Evolutionary conservation across 371 early-diverging fungal genomes (phyloP).

Genomic region (Mucor mucedo): DNA sequence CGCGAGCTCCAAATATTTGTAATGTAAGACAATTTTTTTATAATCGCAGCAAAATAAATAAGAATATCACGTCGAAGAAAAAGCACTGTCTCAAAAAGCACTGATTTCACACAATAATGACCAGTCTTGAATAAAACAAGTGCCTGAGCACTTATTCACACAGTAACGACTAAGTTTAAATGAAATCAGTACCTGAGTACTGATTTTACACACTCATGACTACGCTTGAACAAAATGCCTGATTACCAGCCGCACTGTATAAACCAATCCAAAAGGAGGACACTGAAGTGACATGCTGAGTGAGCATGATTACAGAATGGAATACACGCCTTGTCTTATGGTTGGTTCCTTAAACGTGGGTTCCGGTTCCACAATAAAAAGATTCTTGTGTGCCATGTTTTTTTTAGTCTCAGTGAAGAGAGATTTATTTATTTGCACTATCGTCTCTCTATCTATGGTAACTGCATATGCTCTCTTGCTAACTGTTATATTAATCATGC

Average conservation of each 20-base stretch:
- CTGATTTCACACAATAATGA: conserved; percentile 1
- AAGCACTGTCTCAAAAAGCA: neutral
- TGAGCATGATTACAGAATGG: conserved; percentile 60
- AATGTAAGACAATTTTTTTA: conserved; percentile 3
- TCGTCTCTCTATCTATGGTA: no score
- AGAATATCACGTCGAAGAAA: conserved; percentile 5
- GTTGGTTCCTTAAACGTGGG: conserved; percentile 26
- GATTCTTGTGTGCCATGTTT: neutral
- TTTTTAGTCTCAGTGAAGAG: neutral
- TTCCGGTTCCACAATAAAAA: neutral
- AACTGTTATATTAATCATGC: neutral
- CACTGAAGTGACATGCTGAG: conserved; percentile 73
- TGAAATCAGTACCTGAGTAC: conserved; percentile 4
- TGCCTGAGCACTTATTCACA: neutral
- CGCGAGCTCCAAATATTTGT: conserved; percentile 14
- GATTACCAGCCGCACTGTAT: neutral
- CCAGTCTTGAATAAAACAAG: conserved; percentile 6
- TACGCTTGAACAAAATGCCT: neutral
- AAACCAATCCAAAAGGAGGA: conserved; percentile 58
- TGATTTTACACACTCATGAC: conserved; percentile 5
- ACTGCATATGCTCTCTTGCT: neutral
- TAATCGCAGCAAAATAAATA: conserved; percentile 2
- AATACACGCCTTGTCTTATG: conserved; percentile 32
- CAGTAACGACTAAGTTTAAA: neutral
- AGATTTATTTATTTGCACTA: neutral